Evolutionary conservation across 192 early-diverging fungal species (phyloP).

Genomic region (Dissophora ornata): DNA sequence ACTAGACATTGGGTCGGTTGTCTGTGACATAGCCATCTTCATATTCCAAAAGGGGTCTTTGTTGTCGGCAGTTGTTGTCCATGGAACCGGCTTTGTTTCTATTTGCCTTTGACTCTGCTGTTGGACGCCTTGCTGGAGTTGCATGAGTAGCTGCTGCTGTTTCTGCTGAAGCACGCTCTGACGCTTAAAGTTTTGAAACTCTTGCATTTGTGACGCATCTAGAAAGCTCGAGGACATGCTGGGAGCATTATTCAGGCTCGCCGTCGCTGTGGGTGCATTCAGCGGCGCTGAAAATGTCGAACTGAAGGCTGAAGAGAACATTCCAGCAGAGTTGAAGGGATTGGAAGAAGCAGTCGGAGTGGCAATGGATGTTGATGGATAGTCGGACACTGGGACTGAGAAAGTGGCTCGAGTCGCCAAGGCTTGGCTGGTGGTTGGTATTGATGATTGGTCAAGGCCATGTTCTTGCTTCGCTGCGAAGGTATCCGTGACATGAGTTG

Average conservation of each 20-base stretch:
- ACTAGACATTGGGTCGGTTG: slow-evolving; percentile 29
- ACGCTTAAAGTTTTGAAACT: slow-evolving; percentile 45
- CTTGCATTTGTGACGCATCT: slow-evolving; percentile 48
- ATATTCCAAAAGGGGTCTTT: slow-evolving; percentile 43
- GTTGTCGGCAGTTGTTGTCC: slow-evolving; percentile 14
- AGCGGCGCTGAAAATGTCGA: slow-evolving; percentile 25
- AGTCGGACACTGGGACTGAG: slow-evolving; percentile 4
- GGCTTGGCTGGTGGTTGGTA: background rate
- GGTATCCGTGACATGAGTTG: too few species aligned
- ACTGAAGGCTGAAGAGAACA: slow-evolving; percentile 28
- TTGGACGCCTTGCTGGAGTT: slow-evolving; percentile 40
- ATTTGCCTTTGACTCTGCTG: slow-evolving; percentile 1
- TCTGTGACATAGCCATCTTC: slow-evolving; percentile 40
- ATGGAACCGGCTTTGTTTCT: slow-evolving; percentile 27
- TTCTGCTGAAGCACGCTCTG: slow-evolving; percentile 29
- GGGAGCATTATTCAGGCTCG: background rate
- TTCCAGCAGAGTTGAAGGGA: slow-evolving; percentile 31
- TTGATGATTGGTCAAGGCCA: background rate
- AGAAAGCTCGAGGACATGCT: slow-evolving; percentile 39
- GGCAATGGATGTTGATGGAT: background rate
- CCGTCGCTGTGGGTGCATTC: background rate
- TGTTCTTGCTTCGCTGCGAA: background rate
- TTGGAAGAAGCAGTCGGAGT: slow-evolving; percentile 6
- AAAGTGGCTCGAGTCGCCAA: slow-evolving; percentile 9
- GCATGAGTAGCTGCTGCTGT: slow-evolving; percentile 35